A percentile compares a stretch with the other conserved stretches of the same genome.
Evolutionary conservation across 1,139 yeast species (phyloP).

Genomic region (Arxiozyma bovina): DNA sequence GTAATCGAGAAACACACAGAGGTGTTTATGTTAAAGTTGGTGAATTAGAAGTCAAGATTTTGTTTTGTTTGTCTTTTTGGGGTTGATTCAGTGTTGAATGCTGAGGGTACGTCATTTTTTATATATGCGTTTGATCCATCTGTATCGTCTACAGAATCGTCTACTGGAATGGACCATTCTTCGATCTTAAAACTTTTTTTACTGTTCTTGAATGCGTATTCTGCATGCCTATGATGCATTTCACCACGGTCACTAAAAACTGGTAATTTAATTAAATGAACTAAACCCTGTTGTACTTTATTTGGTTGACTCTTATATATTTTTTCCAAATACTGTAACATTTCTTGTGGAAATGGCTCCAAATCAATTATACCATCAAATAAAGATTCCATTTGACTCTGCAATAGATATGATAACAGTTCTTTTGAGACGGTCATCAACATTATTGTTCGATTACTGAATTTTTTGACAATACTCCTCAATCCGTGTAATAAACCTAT

Average conservation of each 20-base stretch:
- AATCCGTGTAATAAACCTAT: slow-evolving; percentile 58
- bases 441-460: slow-evolving; percentile 41
- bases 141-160: slow-evolving; percentile 38
- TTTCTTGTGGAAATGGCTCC: slow-evolving; percentile 76
- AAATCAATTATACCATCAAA: slow-evolving; percentile 66
- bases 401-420: slow-evolving; percentile 42
- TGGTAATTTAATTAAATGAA: slow-evolving; percentile 68
- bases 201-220: slow-evolving; percentile 81
- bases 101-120: not conserved
- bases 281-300: slow-evolving; percentile 79
- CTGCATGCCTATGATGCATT: slow-evolving; percentile 68
- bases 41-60: not conserved
- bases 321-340: slow-evolving; percentile 54
- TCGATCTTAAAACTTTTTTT: slow-evolving; percentile 75
- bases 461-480: slow-evolving; percentile 44
- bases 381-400: slow-evolving; percentile 48
- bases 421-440: slow-evolving; percentile 56
- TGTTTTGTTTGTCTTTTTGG: not conserved
- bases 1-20: not conserved
- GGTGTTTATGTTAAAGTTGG: not conserved
- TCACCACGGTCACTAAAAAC: slow-evolving; percentile 65
- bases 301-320: slow-evolving; percentile 54
- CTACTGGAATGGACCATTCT: slow-evolving; percentile 94
- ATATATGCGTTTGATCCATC: not conserved
- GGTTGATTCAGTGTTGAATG: not conserved